Base-by-base conservation (phyloP, 2,329 filamentous ascomycete genomes). In the Trichoderma sp. region DNA sequence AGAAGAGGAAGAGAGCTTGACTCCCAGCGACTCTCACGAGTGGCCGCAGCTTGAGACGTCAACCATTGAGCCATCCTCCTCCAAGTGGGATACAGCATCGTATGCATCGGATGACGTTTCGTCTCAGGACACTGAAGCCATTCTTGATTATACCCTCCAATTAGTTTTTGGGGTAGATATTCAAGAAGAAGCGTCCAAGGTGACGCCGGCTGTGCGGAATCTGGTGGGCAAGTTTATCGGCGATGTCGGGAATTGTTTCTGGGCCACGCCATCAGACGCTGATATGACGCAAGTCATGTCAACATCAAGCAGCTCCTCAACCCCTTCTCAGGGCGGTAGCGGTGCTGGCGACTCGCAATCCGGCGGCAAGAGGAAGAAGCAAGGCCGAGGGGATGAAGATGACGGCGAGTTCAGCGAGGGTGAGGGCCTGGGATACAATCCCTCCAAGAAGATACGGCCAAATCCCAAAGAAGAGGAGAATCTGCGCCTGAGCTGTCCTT, bases 401-500 rank as follows among this genome's bases (percentile, higher is more conserved):
- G 83, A 80, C 0, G 83, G 85, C 3, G 83, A 84, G 0, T 77
- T 82, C 5, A 84, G 80, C 64, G 83, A 84, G 1, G 83, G 81
- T 1, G 82, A 84, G 5, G 81, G 83, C 1, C 81, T 79, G 0
- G 82, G 81, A 0, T 80, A 78, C 8, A 16, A 81, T 0, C 80
- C 81, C 0, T 75, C 77, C 8, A 85, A 85, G 74, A 80, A 83
- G 18, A 56, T 79, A 0, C 79, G 82, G 12, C 81, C 81, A 3
- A 83, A 81, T 29, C 81, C 82, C 0, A 80, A 78, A 45, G 84
- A 85, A 0, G 84, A 85, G 1, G 84, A 84, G 68, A 84, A 84
- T 60, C 78, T 85, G 4, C 82, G 84, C 2, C 77, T 85, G 5
- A 86, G 85, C 69, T 87, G 86, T 74, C 86, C 86, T 1, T 87